Percentiles rank a stretch among this genome's conserved stretches.
Evolutionary conservation across 495 filamentous ascomycete genomes (phyloP).

Genomic region (Penicillium maclennaniae): DNA sequence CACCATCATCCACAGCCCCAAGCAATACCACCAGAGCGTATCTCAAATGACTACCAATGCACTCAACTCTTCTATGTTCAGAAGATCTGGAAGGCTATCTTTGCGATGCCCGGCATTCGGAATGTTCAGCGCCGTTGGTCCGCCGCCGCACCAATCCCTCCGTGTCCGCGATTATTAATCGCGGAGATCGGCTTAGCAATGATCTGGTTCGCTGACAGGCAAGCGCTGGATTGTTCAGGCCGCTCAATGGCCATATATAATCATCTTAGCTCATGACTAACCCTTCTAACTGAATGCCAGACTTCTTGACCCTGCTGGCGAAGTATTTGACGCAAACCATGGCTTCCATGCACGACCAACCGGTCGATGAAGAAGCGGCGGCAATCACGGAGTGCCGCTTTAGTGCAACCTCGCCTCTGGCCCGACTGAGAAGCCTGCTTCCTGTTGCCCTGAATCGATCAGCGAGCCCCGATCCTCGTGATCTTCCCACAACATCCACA

Average conservation of each 20-base stretch:
- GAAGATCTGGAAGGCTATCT: neutral
- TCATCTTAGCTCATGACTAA: conserved; percentile 9
- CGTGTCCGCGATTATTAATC: conserved; percentile 24
- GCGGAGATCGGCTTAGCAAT: conserved; percentile 5
- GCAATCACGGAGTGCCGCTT: conserved; percentile 13
- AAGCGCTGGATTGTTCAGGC: conserved; percentile 6
- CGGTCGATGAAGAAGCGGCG: conserved; percentile 3
- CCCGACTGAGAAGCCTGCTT: conserved; percentile 10
- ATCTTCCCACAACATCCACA: conserved; percentile 17
- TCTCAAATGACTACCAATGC: neutral
- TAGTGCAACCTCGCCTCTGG: conserved; percentile 16
- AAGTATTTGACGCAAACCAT: neutral
- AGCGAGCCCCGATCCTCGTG: conserved; percentile 1
- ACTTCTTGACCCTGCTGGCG: neutral
- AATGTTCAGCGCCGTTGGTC: neutral
- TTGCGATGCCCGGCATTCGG: neutral
- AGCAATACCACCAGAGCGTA: neutral
- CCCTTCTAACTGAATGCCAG: conserved; percentile 1
- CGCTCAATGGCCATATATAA: conserved; percentile 10
- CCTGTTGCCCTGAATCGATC: conserved; percentile 1
- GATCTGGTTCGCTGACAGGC: conserved; percentile 8
- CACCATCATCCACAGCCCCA: neutral
- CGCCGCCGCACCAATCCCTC: conserved; percentile 3
- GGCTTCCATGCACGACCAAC: neutral
- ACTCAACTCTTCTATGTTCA: neutral